Evolutionary conservation across 345 rosid genomes (phyloP), one percentile per base, ranked within the genome.

Genomic region (Brassica incana): DNA sequence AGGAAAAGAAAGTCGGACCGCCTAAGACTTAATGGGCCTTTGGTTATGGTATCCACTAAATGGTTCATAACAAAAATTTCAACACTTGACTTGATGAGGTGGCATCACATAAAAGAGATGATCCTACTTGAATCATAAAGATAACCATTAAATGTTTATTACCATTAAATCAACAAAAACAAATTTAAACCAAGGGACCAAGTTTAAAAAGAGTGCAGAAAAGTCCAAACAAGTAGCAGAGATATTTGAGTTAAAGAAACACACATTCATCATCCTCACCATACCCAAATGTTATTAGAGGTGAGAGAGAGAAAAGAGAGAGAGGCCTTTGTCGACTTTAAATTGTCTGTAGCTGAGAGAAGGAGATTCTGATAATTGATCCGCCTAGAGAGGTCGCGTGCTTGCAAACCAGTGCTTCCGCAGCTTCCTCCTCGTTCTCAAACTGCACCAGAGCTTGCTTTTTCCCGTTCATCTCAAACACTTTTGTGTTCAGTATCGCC

Each of bases 401-500:
- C 90, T 93, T 93, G 85, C 91, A 89, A 77, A 93, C 97, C 2
- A 95, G 86, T 61, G 98, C 97, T 85, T 91, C 99, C 0, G 97
- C 88, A 45, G 98, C 98, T 86, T 93, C 88, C 83, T 93, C 98
- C 85, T 91, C 99, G 0, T 85, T 87, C 73, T 92, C 97, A 68
- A 92, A 95, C 79, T 86, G 82, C 60, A 92, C 89, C 10, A 92
- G 87, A 20, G 99, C 90, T 79, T 95, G 99, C 88, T 92, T 92
- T 84, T 95, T 95, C 30, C 97, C 97, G 3, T 92, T 92, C 97
- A 92, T 89, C 87, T 95, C 99, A 72, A 92, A 95, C 18, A 95
- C 87, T 85, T 90, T 92, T 56, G 94, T 85, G 80, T 88, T 88
- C 29, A 84, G 83, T 14, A 95, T 84, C 5, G 80, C 54, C 15